Base-by-base conservation (phyloP, 2,329 filamentous ascomycete species). In the Hypoxylon sp. region DNA sequence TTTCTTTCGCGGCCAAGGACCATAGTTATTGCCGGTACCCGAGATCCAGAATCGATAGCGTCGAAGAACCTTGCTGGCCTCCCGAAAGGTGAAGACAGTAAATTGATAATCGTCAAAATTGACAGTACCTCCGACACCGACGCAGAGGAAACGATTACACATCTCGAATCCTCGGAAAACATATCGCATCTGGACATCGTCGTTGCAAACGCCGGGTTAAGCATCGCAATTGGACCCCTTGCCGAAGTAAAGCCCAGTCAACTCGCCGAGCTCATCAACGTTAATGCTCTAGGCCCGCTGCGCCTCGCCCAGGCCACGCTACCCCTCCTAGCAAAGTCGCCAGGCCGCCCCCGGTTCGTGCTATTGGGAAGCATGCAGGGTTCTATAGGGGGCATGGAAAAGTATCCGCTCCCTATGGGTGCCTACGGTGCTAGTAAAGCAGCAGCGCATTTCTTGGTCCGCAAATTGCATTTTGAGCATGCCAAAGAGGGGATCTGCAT, bases 131-230 rank as follows among this genome's bases (percentile, higher is more conserved):
- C 74, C 0, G 65, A 75, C 0, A 69, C 67, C 0, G 79, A 81
- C 48, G 72, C 78, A 2, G 64, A 48, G n/a, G 69, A 61, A 4
- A 79, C 79, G 11, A 68, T 80, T 2, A 40, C 74, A 27, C 61
- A 66, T 3, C 70, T 83, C 2, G 62, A 74, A 8, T 20, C 49
- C 2, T 46, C 53, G n/a, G 63, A 77, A 25, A 73, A 74, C 6
- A 80, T 85, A 64, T 71, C 65, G 2, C 66, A 74, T 27, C 74
- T 86, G 3, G 82, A 85, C 60, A 69, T 83, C 14, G 78, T 86
- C 2, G 82, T 86, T 33, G 82, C 83, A 48, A 85, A 85, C 65
- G 82, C 83, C 0, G 83, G 80, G 3, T 50, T 65, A 54, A 65
- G 67, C 31, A 63, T 60, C 3, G 48, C 59, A 33, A 50, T 61